Evolutionary conservation across 768 basidiomycete species (phyloP).

Genomic region (Daedaleopsis sinensis): DNA sequence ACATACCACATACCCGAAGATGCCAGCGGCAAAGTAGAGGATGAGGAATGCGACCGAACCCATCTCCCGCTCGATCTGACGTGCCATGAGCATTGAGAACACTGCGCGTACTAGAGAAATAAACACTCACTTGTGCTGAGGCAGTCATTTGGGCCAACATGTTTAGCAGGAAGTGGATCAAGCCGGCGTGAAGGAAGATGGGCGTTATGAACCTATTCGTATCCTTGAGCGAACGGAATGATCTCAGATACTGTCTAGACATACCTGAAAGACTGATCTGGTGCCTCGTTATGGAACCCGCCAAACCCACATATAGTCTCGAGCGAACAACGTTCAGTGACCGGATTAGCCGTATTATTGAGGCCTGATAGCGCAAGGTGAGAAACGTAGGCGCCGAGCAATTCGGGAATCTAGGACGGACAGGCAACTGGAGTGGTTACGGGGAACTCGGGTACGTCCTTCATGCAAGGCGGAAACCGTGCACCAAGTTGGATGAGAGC

Average conservation of each 20-base stretch:
- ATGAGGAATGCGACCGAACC: slow-evolving; percentile 84
- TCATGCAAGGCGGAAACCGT: slow-evolving; percentile 94
- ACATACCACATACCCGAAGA: slow-evolving; percentile 72
- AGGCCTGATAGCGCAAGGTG: slow-evolving; percentile 49
- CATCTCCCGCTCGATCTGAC: slow-evolving; percentile 88
- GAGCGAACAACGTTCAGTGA: slow-evolving; percentile 68
- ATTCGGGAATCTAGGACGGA: slow-evolving; percentile 35
- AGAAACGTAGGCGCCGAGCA: slow-evolving; percentile 20
- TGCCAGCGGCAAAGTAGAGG: slow-evolving; percentile 88
- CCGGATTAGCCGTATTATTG: slow-evolving; percentile 84
- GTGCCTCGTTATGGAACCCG: slow-evolving; percentile 52
- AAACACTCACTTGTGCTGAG: slow-evolving; percentile 65
- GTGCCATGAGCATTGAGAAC: not conserved
- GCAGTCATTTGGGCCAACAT: slow-evolving; percentile 84
- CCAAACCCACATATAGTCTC: slow-evolving; percentile 90
- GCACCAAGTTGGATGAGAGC: slow-evolving; percentile 89
- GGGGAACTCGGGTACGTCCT: slow-evolving; percentile 59
- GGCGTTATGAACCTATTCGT: slow-evolving; percentile 67
- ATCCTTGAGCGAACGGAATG: not conserved
- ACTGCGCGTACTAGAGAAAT: not conserved
- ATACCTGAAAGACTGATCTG: slow-evolving; percentile 61
- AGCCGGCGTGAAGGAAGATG: slow-evolving; percentile 93
- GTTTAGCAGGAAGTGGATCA: slow-evolving; percentile 90
- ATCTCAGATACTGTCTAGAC: not conserved
- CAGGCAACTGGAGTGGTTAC: slow-evolving; percentile 60